Conservation (phyloP, 352 stramenopile species). For the Phytophthora podocarpi region DNA sequence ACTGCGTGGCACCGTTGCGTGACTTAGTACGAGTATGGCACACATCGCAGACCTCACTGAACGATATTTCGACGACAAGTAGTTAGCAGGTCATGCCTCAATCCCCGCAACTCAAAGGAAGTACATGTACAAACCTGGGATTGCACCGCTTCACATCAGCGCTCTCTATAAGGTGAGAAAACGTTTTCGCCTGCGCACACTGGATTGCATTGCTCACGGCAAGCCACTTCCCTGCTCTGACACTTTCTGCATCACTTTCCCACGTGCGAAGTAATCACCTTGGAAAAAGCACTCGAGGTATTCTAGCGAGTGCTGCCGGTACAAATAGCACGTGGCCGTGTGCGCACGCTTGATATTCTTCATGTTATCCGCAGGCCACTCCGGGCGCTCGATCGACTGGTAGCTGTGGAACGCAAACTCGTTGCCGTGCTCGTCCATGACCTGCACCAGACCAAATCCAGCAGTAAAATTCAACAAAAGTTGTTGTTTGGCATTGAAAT, state of each 20-base stretch:
- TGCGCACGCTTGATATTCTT: constrained; percentile 40
- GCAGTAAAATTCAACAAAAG: too few relatives aligned
- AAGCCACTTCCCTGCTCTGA: constrained; percentile 47
- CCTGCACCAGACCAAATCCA: constrained; percentile 35
- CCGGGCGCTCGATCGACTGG: constrained; percentile 44
- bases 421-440: constrained; percentile 39
- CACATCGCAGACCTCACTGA: constrained; percentile 37
- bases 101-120: too few relatives aligned
- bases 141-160: constrained; percentile 12
- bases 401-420: constrained; percentile 45
- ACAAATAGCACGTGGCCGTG: constrained; percentile 39
- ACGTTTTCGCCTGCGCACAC: constrained; percentile 34
- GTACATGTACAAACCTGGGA: constrained; percentile 24
- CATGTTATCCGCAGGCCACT: constrained; percentile 45
- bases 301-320: constrained; percentile 24
- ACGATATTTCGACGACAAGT: too few relatives aligned
- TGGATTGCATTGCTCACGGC: constrained; percentile 31
- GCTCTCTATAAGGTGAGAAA: constrained; percentile 34
- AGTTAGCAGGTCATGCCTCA: too few relatives aligned
- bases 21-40: constrained; percentile 29
- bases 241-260: constrained; percentile 34
- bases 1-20: constrained; percentile 19
- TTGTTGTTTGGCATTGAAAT: too few relatives aligned
- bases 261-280: constrained; percentile 36
- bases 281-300: constrained; percentile 43